phyloP scores from a whole-genome alignment of 73 alveolate genomes.

The Uronychia setigera region DNA sequence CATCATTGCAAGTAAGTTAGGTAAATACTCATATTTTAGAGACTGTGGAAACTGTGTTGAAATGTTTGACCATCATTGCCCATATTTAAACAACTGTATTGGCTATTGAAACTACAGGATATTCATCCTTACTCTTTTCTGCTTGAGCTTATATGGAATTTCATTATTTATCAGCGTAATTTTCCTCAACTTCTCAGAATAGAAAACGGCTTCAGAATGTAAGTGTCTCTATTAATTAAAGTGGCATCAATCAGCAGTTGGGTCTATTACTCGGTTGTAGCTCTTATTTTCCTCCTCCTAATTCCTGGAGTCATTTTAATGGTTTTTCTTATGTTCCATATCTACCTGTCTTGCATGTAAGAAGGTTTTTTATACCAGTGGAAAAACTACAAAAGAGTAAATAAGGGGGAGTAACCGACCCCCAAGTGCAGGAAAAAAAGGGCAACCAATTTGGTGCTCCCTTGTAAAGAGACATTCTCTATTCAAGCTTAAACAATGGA shows the following conservation, averaged over 20 bases:
- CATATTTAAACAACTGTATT: conserved; percentile 84
- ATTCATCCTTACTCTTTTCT: not conserved
- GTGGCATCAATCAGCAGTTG: not conserved
- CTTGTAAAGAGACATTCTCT: not conserved
- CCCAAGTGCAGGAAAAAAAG: not conserved
- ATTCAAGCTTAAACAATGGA: not conserved
- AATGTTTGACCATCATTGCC: conserved; percentile 81
- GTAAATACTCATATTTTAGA: not conserved
- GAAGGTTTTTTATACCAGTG: not conserved
- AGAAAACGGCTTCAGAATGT: too few species aligned
- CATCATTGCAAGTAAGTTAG: conserved; percentile 48
- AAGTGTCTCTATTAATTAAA: too few species aligned
- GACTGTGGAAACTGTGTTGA: conserved; percentile 66
- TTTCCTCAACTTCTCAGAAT: not conserved
- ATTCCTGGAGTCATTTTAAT: not conserved
- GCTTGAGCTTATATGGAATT: not conserved
- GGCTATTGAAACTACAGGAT: conserved; percentile 50
- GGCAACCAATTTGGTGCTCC: not conserved
- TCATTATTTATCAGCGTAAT: not conserved
- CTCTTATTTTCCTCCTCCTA: not conserved
- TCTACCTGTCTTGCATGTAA: not conserved
- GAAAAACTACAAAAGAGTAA: not conserved
- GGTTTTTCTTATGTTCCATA: not conserved
- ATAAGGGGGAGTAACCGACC: not conserved
- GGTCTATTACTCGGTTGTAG: not conserved